Base-by-base conservation (phyloP, 441 rosid species). In the Populus hybrid region DNA sequence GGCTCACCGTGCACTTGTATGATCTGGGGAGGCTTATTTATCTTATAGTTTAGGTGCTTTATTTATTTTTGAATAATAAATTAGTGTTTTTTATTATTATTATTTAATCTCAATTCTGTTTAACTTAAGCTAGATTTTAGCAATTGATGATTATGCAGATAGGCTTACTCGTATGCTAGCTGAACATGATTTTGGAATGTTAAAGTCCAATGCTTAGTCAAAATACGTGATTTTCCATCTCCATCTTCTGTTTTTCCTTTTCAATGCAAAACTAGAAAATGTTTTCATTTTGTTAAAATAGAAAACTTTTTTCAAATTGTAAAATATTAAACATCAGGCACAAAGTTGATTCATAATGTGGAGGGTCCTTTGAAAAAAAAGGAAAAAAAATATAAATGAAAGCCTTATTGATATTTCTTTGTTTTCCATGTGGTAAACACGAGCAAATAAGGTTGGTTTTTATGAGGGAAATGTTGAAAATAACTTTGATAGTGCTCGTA, bases 131-230 rank as follows among this genome's bases (percentile, higher is more conserved):
- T 38, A 46, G 71, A 32, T 64, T 77, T 73, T 75, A n/a, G 34
- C 30, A 64, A 68, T 74, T 26, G 35, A 71, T 78, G 23, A 24
- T 72, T 12, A 18, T 76, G 46, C 75, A 20, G 70, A 64, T 26
- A 36, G 78, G 73, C 50, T 77, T 40, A 53, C 78, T 73, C 73
- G 74, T 70, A 38, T 50, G 75, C 70, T 78, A 69, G 77, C 79
- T 75, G 64, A 85, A 69, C 38, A 38, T 72, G 20, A 74, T 64
- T 77, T 74, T 69, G 34, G 77, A 57, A 46, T 81, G 53, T 76
- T 70, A 73, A 78, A 61, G 50, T 40, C 50, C 50, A 50, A 7
- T 50, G 59, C n/a, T 50, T 16, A 16, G 59, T 50, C 20, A 14
- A 50, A 50, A 50, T 18, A 16, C 8, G 8, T 1, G n/a, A 50